Evolutionary conservation across 495 filamentous ascomycete species (phyloP).

Genomic region (Paragyromitra xinjiangensis): DNA sequence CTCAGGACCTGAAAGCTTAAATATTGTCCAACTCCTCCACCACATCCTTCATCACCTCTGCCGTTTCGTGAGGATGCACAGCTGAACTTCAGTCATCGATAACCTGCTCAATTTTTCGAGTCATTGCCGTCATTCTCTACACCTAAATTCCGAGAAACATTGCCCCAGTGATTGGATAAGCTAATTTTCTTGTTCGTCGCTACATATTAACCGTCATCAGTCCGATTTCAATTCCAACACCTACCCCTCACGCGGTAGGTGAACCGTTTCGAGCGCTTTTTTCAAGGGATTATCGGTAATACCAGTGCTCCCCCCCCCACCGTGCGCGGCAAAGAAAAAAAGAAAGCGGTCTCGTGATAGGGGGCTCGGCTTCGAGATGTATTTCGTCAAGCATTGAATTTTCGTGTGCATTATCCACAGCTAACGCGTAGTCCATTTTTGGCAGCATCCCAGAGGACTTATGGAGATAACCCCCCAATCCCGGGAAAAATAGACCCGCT

Average conservation of each 20-base stretch:
- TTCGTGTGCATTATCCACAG: constrained; percentile 42
- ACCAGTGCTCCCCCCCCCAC: constrained; percentile 29
- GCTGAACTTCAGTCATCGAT: constrained; percentile 36
- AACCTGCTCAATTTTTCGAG: constrained; percentile 41
- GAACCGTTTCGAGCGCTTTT: constrained; percentile 50
- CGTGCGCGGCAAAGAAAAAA: constrained; percentile 46
- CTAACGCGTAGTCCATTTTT: constrained; percentile 49
- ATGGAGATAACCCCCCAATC: constrained; percentile 44
- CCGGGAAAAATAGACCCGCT: constrained; percentile 42
- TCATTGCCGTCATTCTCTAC: constrained; percentile 45
- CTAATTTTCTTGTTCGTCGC: constrained; percentile 53
- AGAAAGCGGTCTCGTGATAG: constrained; percentile 47
- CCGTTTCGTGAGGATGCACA: constrained; percentile 27
- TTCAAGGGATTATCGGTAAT: constrained; percentile 49
- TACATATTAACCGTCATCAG: constrained; percentile 56
- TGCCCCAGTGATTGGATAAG: constrained; percentile 48
- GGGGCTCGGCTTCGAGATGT: constrained; percentile 43
- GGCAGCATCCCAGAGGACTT: constrained; percentile 22
- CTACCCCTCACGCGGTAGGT: constrained; percentile 54
- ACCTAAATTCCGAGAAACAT: constrained; percentile 35
- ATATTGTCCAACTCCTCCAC: constrained; percentile 54
- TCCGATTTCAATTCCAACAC: constrained; percentile 56
- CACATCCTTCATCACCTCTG: constrained; percentile 31
- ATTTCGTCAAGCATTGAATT: constrained; percentile 43
- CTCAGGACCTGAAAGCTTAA: constrained; percentile 51